A percentile compares a stretch with the other conserved stretches of the same genome.
Evolutionary conservation across 164 flowering plant species (phyloP).

Genomic region (Taxillus chinensis): DNA sequence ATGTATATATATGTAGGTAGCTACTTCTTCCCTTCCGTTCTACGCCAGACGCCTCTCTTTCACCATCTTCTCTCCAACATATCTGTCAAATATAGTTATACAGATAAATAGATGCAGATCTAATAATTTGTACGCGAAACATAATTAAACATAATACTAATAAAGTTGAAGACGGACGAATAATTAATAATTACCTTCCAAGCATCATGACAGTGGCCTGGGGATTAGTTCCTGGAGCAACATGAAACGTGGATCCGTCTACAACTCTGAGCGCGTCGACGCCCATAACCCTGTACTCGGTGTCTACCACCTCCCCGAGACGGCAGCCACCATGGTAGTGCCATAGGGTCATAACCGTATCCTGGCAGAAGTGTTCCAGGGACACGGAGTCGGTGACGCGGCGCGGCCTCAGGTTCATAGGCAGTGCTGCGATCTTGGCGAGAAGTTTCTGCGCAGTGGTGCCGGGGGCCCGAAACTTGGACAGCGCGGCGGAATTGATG

Average conservation of each 20-base stretch:
- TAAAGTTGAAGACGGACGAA: too few species aligned
- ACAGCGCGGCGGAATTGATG: conserved; percentile 39
- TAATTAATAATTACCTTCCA: conserved; percentile 47
- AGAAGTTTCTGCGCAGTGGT: conserved; percentile 18
- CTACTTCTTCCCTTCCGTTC: too few species aligned
- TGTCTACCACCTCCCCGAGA: conserved; percentile 56
- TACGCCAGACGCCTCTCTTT: neutral
- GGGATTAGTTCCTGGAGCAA: conserved; percentile 85
- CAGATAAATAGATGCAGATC: neutral
- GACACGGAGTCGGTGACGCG: conserved; percentile 25
- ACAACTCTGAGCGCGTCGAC: conserved; percentile 58
- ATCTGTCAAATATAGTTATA: neutral
- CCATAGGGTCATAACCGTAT: conserved; percentile 86
- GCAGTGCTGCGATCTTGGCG: conserved; percentile 19
- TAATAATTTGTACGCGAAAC: too few species aligned
- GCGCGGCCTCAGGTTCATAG: conserved; percentile 41
- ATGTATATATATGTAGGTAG: too few species aligned
- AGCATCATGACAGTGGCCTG: conserved; percentile 97
- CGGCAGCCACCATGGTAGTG: conserved; percentile 94
- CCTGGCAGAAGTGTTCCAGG: conserved; percentile 62
- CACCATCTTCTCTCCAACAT: neutral
- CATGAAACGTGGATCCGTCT: conserved; percentile 59
- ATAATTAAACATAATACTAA: too few species aligned
- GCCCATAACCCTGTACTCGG: conserved; percentile 50
- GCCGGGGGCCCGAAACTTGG: conserved; percentile 28